Evolutionary conservation across 2,329 filamentous ascomycete species (phyloP).

Genomic region (Botryosphaeria dothidea): DNA sequence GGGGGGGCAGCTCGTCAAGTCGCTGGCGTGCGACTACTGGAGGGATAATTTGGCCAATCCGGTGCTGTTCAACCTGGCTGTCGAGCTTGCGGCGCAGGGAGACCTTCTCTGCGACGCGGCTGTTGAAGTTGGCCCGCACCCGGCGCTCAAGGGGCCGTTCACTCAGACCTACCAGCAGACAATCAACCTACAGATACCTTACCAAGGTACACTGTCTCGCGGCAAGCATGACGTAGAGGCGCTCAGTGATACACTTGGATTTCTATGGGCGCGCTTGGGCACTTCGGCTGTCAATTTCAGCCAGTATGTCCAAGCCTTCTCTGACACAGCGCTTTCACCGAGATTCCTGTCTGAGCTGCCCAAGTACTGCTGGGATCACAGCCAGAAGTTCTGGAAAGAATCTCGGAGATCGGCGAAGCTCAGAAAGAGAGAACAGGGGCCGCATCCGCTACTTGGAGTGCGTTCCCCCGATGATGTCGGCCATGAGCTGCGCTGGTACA

Average conservation of each 20-base stretch:
- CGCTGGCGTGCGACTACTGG: slow-evolving; percentile 41
- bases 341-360: neutral
- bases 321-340: too few relatives aligned
- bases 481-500: slow-evolving; percentile 21
- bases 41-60: slow-evolving; percentile 47
- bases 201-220: slow-evolving; percentile 26
- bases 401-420: slow-evolving; percentile 17
- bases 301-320: neutral
- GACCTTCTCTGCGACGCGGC: slow-evolving; percentile 35
- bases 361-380: slow-evolving; percentile 20
- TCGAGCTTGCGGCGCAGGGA: slow-evolving; percentile 29
- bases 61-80: slow-evolving; percentile 48
- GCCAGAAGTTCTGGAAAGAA: slow-evolving; percentile 11
- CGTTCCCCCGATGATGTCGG: neutral
- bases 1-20: neutral
- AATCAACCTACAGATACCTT: slow-evolving; percentile 23
- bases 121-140: slow-evolving; percentile 51
- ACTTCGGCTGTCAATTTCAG: neutral
- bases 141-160: slow-evolving; percentile 45
- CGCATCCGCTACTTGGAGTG: slow-evolving; percentile 24
- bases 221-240: slow-evolving; percentile 27
- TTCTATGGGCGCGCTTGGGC: slow-evolving; percentile 21
- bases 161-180: slow-evolving; percentile 36
- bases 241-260: slow-evolving; percentile 24
- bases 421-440: neutral